Evolutionary conservation across 371 early-diverging fungal species (phyloP).

Genomic region (Apophysomyces sp.): DNA sequence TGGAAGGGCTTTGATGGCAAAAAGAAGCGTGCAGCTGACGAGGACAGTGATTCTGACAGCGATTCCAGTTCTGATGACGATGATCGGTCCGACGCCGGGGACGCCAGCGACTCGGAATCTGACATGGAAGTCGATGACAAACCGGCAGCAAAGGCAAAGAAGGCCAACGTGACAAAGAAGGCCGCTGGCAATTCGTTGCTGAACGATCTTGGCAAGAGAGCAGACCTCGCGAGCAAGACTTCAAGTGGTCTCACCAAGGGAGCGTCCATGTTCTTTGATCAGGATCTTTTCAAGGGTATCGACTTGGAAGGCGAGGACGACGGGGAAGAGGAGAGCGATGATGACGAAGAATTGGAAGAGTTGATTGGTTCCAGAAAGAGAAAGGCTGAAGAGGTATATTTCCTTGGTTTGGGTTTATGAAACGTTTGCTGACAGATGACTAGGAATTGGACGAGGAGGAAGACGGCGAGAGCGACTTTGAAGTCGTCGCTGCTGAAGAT

Average conservation of each 20-base stretch:
- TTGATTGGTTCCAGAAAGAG: constrained; percentile 32
- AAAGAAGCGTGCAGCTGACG: constrained; percentile 42
- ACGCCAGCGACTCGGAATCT: constrained; percentile 8
- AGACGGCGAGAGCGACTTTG: constrained; percentile 58
- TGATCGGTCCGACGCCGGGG: constrained; percentile 23
- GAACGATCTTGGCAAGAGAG: constrained; percentile 62
- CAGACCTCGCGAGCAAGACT: constrained; percentile 52
- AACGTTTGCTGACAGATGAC: background rate
- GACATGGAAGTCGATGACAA: constrained; percentile 19
- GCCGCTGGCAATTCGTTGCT: constrained; percentile 52
- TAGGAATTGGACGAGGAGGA: constrained; percentile 28
- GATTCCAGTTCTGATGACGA: constrained; percentile 42
- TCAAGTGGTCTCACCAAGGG: constrained; percentile 69
- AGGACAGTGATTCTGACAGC: constrained; percentile 19
- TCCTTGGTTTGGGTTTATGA: background rate
- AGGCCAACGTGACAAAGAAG: constrained; percentile 14
- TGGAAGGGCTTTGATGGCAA: constrained; percentile 69
- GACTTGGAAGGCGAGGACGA: constrained; percentile 57
- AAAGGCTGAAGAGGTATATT: constrained; percentile 41
- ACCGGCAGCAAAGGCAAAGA: constrained; percentile 7
- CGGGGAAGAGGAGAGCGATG: constrained; percentile 53
- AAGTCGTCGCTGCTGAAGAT: constrained; percentile 57
- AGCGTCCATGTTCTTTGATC: constrained; percentile 91
- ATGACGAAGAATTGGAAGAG: constrained; percentile 10
- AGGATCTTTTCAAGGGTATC: constrained; percentile 82